Evolutionary conservation across 148 eudicot genomes (phyloP), one percentile per base, ranked within the genome.

Genomic region (Diospyros lotus): DNA sequence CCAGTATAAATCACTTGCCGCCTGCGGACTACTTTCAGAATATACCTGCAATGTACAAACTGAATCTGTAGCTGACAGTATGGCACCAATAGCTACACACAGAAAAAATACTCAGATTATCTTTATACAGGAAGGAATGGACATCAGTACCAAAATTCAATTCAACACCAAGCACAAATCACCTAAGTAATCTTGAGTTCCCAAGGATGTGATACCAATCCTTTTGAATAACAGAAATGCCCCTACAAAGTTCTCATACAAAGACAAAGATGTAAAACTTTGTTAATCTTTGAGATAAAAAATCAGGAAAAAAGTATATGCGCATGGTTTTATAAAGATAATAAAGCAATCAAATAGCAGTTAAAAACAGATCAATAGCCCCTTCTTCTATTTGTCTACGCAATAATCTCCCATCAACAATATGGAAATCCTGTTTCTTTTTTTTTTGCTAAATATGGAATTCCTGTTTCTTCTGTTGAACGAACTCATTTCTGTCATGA

Each of bases 21-120:
- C 58, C 75, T 70, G 2, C 15, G 4, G 15, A 7, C 54, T 56
- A 45, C 62, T 58, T 75, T 52, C 12, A 13, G 71, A 15, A 59
- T 52, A 52, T 79, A 89, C 98, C 97, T 93, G 98, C 91, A 93
- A 82, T 50, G 98, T 93, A 76, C 97, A 93, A 81, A 93, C 97
- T 58, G 97, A 93, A 77, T 93, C 97, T 76, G 97, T 93, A 15
- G 97, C 97, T 53, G 97, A 91, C 56, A 93, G 82, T 80, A 93
- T 93, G 73, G 97, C 95, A 76, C 97, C 97, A 81, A 93, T 75
- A 61, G 97, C 97, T 93, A 86, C 85, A 81, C n/a, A 6, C 51
- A 10, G 48, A 28, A 28, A 65, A 52, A 17, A 46, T 6, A 28
- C 46, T 55, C 10, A 63, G 14, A 64, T 46, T 55, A 77, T 72